A percentile compares a stretch with the other conserved stretches of the same genome.
Conservation (phyloP, 1,284 basidiomycete species). For the Sporisorium reilianum region DNA sequence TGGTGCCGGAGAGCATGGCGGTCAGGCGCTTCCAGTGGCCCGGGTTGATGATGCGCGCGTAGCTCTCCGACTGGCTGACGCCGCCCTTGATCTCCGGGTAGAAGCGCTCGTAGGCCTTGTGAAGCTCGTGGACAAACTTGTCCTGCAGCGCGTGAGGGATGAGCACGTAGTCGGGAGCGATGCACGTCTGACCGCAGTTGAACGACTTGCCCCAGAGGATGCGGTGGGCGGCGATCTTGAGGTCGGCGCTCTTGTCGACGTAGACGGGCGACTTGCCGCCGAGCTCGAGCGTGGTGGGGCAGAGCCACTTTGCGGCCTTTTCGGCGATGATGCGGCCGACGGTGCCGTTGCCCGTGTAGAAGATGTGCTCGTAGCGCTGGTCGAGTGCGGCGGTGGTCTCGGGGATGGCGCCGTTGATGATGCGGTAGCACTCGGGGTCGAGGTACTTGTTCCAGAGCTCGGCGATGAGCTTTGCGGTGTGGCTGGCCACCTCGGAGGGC, state of each 20-base stretch:
- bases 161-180: conserved; percentile 80
- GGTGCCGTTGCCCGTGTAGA: conserved; percentile 75
- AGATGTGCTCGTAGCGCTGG: conserved; percentile 83
- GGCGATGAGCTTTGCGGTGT: conserved; percentile 77
- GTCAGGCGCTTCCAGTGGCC: conserved; percentile 77
- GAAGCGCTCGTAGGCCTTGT: conserved; percentile 72
- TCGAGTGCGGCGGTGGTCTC: conserved; percentile 84
- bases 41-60: conserved; percentile 73
- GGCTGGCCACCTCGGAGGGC: conserved; percentile 82
- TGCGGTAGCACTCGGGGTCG: conserved; percentile 78
- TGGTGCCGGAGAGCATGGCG: conserved; percentile 76
- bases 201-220: conserved; percentile 83
- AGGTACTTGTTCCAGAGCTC: conserved; percentile 84
- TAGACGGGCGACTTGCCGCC: conserved; percentile 87
- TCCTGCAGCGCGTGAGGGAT: conserved; percentile 77
- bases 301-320: conserved; percentile 87
- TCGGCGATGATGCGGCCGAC: conserved; percentile 82
- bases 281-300: conserved; percentile 82
- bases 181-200: conserved; percentile 75
- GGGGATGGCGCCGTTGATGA: conserved; percentile 82
- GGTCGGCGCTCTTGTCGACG: conserved; percentile 76
- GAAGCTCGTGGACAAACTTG: conserved; percentile 75
- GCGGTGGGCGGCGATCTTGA: conserved; percentile 72
- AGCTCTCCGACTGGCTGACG: conserved; percentile 71
- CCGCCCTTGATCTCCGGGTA: conserved; percentile 70